Conservation (phyloP, 2,329 filamentous ascomycete genomes). For the Domatiomyces catenatus region DNA sequence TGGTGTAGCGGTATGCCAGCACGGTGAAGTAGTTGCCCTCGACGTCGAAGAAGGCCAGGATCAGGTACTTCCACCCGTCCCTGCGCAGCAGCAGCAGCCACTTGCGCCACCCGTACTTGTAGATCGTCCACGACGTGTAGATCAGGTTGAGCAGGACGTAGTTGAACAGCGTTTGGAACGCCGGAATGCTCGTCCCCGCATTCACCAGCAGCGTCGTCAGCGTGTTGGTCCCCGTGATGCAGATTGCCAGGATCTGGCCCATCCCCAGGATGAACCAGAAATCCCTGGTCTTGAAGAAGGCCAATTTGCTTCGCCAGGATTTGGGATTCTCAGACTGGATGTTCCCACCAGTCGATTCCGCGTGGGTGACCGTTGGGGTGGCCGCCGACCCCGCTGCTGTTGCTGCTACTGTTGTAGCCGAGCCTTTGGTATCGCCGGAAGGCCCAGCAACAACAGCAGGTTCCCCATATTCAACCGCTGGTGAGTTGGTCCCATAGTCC, state of each 20-base stretch:
- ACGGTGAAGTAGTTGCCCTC: conserved; percentile 98
- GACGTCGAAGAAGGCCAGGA: conserved; percentile 84
- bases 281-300: conserved; percentile 67
- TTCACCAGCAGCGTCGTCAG: conserved; percentile 60
- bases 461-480: conserved; percentile 20
- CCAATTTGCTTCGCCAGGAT: conserved; percentile 30
- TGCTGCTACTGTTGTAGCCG: conserved; percentile 12
- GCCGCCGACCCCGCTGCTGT: conserved; percentile 6
- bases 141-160: conserved; percentile 71
- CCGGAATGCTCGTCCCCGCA: conserved; percentile 64
- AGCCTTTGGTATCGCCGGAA: neutral
- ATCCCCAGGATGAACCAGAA: conserved; percentile 74
- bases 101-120: conserved; percentile 59
- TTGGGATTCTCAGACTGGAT: conserved; percentile 31
- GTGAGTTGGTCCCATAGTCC: conserved; percentile 9
- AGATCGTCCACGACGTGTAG: conserved; percentile 66
- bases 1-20: conserved; percentile 82
- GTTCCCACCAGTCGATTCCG: conserved; percentile 25
- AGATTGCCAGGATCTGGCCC: conserved; percentile 72
- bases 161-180: conserved; percentile 92
- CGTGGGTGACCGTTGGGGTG: conserved; percentile 11
- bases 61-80: conserved; percentile 86
- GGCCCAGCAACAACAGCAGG: conserved; percentile 20
- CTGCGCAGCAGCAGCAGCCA: conserved; percentile 48
- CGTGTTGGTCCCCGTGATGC: conserved; percentile 86